phyloP scores from a whole-genome alignment of 2,329 filamentous ascomycete genomes.

The Trichoderma endophyticum region DNA sequence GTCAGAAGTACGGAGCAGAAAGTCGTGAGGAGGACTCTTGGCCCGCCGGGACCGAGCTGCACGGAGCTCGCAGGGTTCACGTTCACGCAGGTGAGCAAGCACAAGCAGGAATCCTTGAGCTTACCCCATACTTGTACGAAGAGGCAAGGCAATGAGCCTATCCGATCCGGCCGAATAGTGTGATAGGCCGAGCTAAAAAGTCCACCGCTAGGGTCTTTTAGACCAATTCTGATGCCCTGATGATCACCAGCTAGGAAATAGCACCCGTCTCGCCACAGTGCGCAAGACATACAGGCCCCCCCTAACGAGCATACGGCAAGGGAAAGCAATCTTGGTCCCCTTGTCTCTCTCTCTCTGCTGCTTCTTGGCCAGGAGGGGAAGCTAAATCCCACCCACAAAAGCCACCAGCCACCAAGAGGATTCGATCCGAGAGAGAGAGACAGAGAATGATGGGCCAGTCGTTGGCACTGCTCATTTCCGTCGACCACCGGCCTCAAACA shows the following conservation, averaged over 20 bases:
- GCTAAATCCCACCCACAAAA: background rate
- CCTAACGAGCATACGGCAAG: background rate
- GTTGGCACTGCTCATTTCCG: conserved; percentile 1
- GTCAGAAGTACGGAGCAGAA: background rate
- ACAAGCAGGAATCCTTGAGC: conserved; percentile 8
- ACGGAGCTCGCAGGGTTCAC: background rate
- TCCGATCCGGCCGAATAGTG: conserved; percentile 19
- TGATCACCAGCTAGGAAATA: conserved; percentile 20
- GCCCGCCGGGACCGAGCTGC: background rate
- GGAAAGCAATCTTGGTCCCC: background rate
- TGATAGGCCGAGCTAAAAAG: conserved; percentile 3
- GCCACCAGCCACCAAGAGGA: background rate
- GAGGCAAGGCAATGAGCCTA: background rate
- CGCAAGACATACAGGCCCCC: background rate
- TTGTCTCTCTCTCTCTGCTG: background rate
- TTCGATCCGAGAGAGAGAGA: background rate
- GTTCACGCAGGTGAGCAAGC: background rate
- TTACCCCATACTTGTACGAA: conserved; percentile 3
- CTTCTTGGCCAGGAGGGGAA: background rate
- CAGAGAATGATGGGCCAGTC: background rate
- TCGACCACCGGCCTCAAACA: conserved; percentile 7
- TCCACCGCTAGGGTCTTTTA: conserved; percentile 6
- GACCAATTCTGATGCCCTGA: conserved; percentile 13
- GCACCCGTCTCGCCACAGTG: conserved; percentile 17
- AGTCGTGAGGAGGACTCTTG: background rate